Base-by-base conservation (phyloP, 164 flowering plant species). In the Piper longum region DNA sequence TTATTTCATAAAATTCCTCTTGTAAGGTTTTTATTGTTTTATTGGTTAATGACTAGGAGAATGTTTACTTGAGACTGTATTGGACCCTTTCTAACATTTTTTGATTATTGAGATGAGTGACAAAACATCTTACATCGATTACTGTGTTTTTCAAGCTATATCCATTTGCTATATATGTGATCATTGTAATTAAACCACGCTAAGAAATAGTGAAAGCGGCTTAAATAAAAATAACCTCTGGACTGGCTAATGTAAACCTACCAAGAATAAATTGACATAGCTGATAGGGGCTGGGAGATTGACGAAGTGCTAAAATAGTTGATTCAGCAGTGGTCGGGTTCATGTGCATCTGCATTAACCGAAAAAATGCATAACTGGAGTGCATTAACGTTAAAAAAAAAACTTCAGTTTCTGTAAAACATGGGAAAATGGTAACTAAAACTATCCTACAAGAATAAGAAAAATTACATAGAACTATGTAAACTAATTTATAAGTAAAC, bases 281-380 rank as follows among this genome's bases (percentile, higher is more conserved):
- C 64, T 75, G 80, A 67, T 93, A 89, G 41, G 96, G 95, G 39
- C 69, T 87, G 61, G 91, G 75, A 60, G 98, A 83, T 63, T 83
- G 96, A 13, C 79, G 69, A 16, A 93, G 66, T 6, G 92, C 76
- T 61, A 86, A 60, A 43, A 93, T 81, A 43, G 90, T 85, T 62
- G 88, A 85, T 78, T 89, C 98, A n/a, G 97, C 90, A 16, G 77
- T 85, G 8, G 83, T 78, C 39, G 90, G 96, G 75, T 86, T 85
- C 43, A 72, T 71, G 80, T 86, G 82, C 85, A 89, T 82, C 98
- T 89, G 83, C 16, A 39, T 55, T 18, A 19, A 64, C 54, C 41
- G 41, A 63, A 56, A 59, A 59, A 26, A 59, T 48, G 3, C 12
- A 48, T 9, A 12, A 48, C 9, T 48, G 52, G 12, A 48, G 11